Evolutionary conservation across 345 rosid genomes (phyloP).

Genomic region (Lepidium aucheri): DNA sequence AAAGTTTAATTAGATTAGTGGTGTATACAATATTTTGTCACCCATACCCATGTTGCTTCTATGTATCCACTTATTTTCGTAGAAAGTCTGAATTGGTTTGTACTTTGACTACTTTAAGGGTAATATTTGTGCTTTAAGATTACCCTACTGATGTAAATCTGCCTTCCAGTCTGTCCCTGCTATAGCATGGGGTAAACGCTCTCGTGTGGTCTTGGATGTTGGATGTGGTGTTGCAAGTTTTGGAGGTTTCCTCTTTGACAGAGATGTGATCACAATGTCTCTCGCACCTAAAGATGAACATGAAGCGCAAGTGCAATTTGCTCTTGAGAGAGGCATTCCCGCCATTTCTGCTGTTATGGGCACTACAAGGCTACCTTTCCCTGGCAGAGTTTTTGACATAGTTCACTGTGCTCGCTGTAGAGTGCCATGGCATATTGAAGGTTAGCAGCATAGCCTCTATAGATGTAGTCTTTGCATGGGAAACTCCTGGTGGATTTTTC

Average conservation of each 20-base stretch:
- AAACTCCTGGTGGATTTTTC: neutral
- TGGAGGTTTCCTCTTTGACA: slow-evolving; percentile 91
- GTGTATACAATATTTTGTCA: neutral
- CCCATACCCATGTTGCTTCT: neutral
- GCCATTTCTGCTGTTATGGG: slow-evolving; percentile 99
- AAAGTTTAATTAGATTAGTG: neutral
- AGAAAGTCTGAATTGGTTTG: neutral
- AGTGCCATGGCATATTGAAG: slow-evolving; percentile 99
- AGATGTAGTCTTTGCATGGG: neutral
- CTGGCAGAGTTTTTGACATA: slow-evolving; percentile 78
- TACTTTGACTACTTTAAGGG: neutral
- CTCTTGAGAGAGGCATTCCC: slow-evolving; percentile 98
- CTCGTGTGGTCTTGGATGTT: slow-evolving; percentile 89
- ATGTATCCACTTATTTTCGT: neutral
- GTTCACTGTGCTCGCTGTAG: slow-evolving; percentile 99
- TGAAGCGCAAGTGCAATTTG: slow-evolving; percentile 97
- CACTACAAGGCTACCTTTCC: slow-evolving; percentile 87
- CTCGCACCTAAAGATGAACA: slow-evolving; percentile 99
- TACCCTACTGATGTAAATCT: slow-evolving; percentile 6
- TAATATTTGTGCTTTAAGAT: neutral
- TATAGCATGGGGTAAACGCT: slow-evolving; percentile 72
- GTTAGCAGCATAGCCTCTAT: slow-evolving; percentile 27
- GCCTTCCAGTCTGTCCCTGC: slow-evolving; percentile 66
- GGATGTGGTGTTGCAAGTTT: slow-evolving; percentile 99
- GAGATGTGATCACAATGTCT: slow-evolving; percentile 84